phyloP scores from a whole-genome alignment of 345 rosid genomes.

The Moricandia arvensis region DNA sequence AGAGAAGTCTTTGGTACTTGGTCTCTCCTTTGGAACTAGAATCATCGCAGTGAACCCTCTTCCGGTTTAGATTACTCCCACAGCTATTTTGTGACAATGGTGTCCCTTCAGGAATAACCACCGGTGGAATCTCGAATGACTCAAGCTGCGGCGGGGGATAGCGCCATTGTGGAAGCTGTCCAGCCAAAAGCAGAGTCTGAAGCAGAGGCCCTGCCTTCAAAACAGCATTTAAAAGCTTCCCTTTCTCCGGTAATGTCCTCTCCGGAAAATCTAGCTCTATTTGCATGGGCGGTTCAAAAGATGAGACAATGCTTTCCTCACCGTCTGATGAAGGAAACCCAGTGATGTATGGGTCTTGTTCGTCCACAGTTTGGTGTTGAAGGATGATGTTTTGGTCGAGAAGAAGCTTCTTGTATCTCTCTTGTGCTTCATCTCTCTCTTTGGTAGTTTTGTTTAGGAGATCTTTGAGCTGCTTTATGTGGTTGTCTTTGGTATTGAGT shows the following conservation, averaged over 20 bases:
- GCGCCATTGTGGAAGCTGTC: constrained; percentile 96
- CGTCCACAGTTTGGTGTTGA: constrained; percentile 67
- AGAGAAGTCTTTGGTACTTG: constrained; percentile 60
- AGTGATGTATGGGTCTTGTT: constrained; percentile 44
- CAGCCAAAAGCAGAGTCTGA: constrained; percentile 89
- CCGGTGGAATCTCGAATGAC: constrained; percentile 89
- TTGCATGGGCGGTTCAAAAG: constrained; percentile 46
- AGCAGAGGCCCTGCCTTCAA: constrained; percentile 90
- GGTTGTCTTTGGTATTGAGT: constrained; percentile 69
- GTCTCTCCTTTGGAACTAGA: constrained; percentile 45
- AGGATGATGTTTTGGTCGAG: constrained; percentile 50
- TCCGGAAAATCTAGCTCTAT: constrained; percentile 26
- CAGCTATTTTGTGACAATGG: constrained; percentile 41
- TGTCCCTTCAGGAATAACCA: constrained; percentile 60
- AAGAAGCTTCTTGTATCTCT: constrained; percentile 59
- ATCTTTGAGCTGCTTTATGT: constrained; percentile 54
- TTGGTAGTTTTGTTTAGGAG: constrained; percentile 51
- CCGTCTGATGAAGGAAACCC: constrained; percentile 86
- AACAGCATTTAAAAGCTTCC: constrained; percentile 95
- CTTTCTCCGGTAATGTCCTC: constrained; percentile 60
- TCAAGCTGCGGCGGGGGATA: constrained; percentile 95
- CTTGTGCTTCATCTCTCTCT: constrained; percentile 71
- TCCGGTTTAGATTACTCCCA: constrained; percentile 52
- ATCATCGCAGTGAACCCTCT: constrained; percentile 60
- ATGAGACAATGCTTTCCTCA: constrained; percentile 93